phyloP scores from a whole-genome alignment of 345 rosid species.

The Hirschfeldia incana region DNA sequence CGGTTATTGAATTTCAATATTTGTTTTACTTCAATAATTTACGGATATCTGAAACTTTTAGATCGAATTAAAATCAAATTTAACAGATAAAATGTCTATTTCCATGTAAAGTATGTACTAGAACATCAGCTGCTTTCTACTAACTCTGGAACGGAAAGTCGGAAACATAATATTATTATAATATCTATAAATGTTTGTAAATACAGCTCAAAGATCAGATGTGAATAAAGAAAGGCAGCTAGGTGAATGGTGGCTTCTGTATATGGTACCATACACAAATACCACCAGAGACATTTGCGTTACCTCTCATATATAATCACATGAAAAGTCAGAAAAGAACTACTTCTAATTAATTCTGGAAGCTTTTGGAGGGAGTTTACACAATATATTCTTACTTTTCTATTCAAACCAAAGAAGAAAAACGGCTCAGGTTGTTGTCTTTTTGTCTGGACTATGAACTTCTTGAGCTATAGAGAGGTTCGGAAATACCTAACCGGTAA shows the following conservation, averaged over 20 bases:
- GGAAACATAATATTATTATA: too few species aligned
- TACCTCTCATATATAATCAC: neutral
- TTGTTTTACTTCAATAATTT: too few species aligned
- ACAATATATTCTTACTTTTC: neutral
- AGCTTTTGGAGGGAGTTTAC: neutral
- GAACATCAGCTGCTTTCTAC: neutral
- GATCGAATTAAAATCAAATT: too few species aligned
- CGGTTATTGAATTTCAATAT: too few species aligned
- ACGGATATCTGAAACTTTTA: too few species aligned
- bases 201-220: neutral
- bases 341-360: neutral
- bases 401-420: neutral
- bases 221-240: neutral
- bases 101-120: neutral
- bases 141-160: neutral
- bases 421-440: conserved; percentile 3
- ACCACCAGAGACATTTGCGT: too few species aligned
- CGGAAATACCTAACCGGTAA: neutral
- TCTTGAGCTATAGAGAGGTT: neutral
- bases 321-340: neutral
- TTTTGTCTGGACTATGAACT: neutral
- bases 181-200: neutral
- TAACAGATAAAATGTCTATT: too few species aligned
- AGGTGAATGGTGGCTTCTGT: neutral
- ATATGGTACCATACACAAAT: neutral